Conservation (phyloP, 768 basidiomycete species). For the Amanita inopinata region DNA sequence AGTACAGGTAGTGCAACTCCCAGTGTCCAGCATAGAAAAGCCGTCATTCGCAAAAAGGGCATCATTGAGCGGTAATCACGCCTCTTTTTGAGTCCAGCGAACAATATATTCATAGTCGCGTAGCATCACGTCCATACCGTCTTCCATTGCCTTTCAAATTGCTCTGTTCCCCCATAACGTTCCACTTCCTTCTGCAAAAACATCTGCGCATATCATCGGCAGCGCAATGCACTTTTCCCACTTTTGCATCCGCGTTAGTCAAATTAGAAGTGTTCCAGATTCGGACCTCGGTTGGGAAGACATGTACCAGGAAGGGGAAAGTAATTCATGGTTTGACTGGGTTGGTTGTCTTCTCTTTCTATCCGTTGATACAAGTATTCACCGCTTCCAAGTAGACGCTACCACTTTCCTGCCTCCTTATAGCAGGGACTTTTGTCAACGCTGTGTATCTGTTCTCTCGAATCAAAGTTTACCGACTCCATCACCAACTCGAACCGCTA, state of each 20-base stretch:
- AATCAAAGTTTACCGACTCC: slow-evolving; percentile 59
- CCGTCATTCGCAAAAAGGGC: slow-evolving; percentile 54
- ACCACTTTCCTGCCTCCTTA: slow-evolving; percentile 47
- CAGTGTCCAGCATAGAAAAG: slow-evolving; percentile 35
- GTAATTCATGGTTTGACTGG: slow-evolving; percentile 73
- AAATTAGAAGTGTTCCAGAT: slow-evolving; percentile 45
- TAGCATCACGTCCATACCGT: slow-evolving; percentile 60
- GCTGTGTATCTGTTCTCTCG: slow-evolving; percentile 62
- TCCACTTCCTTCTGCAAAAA: slow-evolving; percentile 58
- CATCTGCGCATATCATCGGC: slow-evolving; percentile 58
- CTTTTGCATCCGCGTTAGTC: slow-evolving; percentile 52
- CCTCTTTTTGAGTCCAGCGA: slow-evolving; percentile 5
- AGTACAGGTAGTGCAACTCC: slow-evolving; percentile 24
- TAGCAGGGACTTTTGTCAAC: slow-evolving; percentile 48
- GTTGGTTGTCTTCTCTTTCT: slow-evolving; percentile 28
- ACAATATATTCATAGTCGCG: slow-evolving; percentile 8
- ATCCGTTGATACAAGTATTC: slow-evolving; percentile 7
- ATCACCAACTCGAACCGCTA: slow-evolving; percentile 52
- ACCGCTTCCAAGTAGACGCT: slow-evolving; percentile 38
- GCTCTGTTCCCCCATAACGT: slow-evolving; percentile 76
- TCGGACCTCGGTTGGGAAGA: slow-evolving; percentile 74
- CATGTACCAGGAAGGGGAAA: slow-evolving; percentile 58
- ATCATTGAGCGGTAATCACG: slow-evolving; percentile 46
- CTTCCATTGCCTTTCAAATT: slow-evolving; percentile 68
- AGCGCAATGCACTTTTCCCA: slow-evolving; percentile 58